Conservation (phyloP, 140 eudicot species). For the Erigeron philadelphicus region DNA sequence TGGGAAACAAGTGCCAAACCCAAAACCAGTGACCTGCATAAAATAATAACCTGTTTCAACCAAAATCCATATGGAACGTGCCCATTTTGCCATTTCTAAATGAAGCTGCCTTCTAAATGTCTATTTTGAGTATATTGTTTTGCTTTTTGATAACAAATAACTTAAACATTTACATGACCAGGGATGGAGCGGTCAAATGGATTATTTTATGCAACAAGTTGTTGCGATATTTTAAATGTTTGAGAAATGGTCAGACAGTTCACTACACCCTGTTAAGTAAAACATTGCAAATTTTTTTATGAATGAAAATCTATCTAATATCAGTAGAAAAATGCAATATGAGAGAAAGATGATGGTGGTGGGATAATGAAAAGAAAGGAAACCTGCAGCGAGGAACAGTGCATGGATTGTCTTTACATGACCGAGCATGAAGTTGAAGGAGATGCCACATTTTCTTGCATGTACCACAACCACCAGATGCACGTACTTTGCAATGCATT, state of each 20-base stretch:
- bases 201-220: background rate
- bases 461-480: constrained; percentile 77
- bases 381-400: constrained; percentile 92
- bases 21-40: no score
- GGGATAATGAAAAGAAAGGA: background rate
- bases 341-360: background rate
- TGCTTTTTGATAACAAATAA: background rate
- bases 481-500: constrained; percentile 68
- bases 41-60: background rate
- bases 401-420: constrained; percentile 84
- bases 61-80: background rate
- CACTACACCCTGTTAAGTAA: background rate
- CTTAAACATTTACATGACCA: background rate
- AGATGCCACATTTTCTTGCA: constrained; percentile 96
- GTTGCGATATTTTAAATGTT: background rate
- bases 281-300: background rate
- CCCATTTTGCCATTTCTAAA: background rate
- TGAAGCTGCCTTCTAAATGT: no score
- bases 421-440: constrained; percentile 89
- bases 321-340: background rate
- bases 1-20: no score
- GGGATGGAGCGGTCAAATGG: background rate
- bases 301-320: background rate
- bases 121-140: background rate
- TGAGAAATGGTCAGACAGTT: background rate